phyloP scores from a whole-genome alignment of 2,329 filamentous ascomycete species.

The Penicillium polonicum region DNA sequence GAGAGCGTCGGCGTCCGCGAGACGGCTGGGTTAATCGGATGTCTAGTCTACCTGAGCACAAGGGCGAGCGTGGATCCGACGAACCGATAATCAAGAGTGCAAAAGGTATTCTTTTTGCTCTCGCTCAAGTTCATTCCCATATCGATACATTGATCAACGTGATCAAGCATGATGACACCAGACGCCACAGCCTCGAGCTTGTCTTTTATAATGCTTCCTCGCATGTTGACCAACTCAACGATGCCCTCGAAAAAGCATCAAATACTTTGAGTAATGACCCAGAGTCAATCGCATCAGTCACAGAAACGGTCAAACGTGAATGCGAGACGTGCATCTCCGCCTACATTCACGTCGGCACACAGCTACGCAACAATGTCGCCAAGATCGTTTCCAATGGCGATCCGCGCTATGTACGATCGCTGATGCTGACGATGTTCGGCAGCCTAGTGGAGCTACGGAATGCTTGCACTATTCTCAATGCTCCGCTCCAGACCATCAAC shows the following conservation, averaged over 20 bases:
- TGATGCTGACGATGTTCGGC: conserved; percentile 59
- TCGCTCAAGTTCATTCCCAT: conserved; percentile 53
- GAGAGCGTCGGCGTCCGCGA: conserved; percentile 42
- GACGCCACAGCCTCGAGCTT: conserved; percentile 54
- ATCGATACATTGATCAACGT: conserved; percentile 49
- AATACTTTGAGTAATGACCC: conserved; percentile 51
- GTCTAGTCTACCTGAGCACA: conserved; percentile 58
- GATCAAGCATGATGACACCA: conserved; percentile 47
- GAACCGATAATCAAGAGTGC: conserved; percentile 56
- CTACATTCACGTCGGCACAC: conserved; percentile 51
- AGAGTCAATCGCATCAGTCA: conserved; percentile 43
- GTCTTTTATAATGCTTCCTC: conserved; percentile 57
- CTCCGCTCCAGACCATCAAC: conserved; percentile 35
- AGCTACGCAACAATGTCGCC: conserved; percentile 48
- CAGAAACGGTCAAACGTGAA: conserved; percentile 46
- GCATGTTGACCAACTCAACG: conserved; percentile 57
- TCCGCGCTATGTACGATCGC: conserved; percentile 56
- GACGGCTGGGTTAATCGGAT: conserved; percentile 52
- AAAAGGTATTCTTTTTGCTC: conserved; percentile 55
- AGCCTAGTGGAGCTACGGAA: conserved; percentile 61
- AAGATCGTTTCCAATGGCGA: conserved; percentile 58
- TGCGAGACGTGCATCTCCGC: conserved; percentile 51
- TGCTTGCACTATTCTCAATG: conserved; percentile 54
- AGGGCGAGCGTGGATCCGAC: conserved; percentile 47
- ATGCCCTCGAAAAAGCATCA: conserved; percentile 53